Percentiles rank a stretch among this genome's conserved stretches.
These are phyloP conservation scores for Epicoccum nigrum DNA, from an alignment of 2,329 filamentous ascomycete genomes.

Conservation along the genomic window DNA sequence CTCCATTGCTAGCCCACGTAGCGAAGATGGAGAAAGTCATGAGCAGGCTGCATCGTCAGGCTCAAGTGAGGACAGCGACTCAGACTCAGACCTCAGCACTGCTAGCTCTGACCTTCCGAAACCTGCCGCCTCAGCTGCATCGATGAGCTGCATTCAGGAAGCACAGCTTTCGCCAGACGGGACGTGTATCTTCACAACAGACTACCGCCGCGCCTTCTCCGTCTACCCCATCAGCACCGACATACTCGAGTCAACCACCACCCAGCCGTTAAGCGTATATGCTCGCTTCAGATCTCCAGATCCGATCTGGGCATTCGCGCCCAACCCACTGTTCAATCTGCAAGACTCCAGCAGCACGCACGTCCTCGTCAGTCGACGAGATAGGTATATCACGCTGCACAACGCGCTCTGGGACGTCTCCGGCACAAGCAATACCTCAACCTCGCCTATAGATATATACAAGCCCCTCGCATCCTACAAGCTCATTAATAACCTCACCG, in stretches of 20 bases:
- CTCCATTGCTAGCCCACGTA: neutral
- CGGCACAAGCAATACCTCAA: neutral
- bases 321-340: conserved; percentile 62
- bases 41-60: neutral
- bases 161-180: conserved; percentile 57
- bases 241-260: conserved; percentile 10
- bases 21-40: neutral
- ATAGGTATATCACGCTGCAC: conserved; percentile 62
- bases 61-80: neutral
- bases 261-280: conserved; percentile 51
- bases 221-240: conserved; percentile 48
- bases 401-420: conserved; percentile 57
- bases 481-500: conserved; percentile 60
- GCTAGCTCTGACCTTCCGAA: neutral
- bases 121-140: neutral
- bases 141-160: conserved; percentile 38
- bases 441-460: conserved; percentile 30
- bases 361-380: conserved; percentile 58
- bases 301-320: conserved; percentile 59
- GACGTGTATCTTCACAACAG: conserved; percentile 62
- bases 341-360: conserved; percentile 57
- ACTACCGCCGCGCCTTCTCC: conserved; percentile 60
- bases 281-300: conserved; percentile 54
- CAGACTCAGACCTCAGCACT: neutral
- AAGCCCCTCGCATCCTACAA: conserved; percentile 58